Conservation (phyloP, 371 early-diverging fungal species). For the Haplosporangium sp. region DNA sequence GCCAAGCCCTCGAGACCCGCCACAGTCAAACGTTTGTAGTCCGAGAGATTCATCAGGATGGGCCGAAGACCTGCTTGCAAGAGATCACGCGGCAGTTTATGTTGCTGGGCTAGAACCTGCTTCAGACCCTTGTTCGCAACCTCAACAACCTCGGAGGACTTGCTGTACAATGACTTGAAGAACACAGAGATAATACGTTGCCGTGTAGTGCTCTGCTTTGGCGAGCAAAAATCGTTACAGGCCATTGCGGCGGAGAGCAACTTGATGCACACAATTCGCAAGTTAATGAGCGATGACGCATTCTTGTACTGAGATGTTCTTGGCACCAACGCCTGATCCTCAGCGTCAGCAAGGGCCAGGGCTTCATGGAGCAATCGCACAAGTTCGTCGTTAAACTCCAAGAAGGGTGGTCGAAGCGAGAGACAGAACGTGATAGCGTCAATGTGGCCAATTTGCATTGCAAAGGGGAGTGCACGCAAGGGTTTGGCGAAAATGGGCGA, state of each 20-base stretch:
- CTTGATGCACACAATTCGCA: slow-evolving; percentile 95
- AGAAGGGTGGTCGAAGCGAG: slow-evolving; percentile 88
- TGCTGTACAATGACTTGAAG: slow-evolving; percentile 96
- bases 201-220: slow-evolving; percentile 79
- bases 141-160: slow-evolving; percentile 93
- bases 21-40: slow-evolving; percentile 93
- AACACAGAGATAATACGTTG: slow-evolving; percentile 96
- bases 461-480: slow-evolving; percentile 93
- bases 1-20: slow-evolving; percentile 94
- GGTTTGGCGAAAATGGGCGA: slow-evolving; percentile 97
- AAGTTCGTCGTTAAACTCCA: slow-evolving; percentile 94
- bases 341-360: slow-evolving; percentile 95
- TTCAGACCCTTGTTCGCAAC: slow-evolving; percentile 94
- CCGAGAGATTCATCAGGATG: slow-evolving; percentile 93
- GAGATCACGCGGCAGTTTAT: slow-evolving; percentile 94
- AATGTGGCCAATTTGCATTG: slow-evolving; percentile 97
- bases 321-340: slow-evolving; percentile 94
- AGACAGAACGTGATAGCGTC: slow-evolving; percentile 98
- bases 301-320: slow-evolving; percentile 87
- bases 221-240: slow-evolving; percentile 81
- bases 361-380: slow-evolving; percentile 92
- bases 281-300: slow-evolving; percentile 81
- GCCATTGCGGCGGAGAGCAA: slow-evolving; percentile 94
- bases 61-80: slow-evolving; percentile 97
- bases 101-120: slow-evolving; percentile 86